These are phyloP conservation scores for Fomitopsis schrenkii DNA, from an alignment of 1,284 basidiomycete species.

Conservation along the genomic window DNA sequence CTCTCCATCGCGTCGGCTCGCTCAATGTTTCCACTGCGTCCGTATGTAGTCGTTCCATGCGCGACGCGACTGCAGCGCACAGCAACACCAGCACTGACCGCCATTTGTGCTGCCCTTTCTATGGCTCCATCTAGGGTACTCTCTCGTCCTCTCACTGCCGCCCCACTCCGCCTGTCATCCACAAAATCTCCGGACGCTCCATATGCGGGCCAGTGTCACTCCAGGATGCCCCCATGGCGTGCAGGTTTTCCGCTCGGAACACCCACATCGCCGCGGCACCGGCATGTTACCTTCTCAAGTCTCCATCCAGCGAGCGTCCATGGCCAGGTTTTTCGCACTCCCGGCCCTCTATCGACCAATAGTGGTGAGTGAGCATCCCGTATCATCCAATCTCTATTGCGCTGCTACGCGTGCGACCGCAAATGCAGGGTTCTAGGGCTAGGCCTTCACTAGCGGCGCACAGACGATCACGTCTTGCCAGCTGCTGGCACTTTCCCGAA, in stretches of 20 bases:
- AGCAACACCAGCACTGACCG: background rate
- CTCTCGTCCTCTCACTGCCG: background rate
- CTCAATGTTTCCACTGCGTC: no score
- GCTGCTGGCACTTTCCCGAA: background rate
- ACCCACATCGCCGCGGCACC: background rate
- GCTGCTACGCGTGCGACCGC: background rate
- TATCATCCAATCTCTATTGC: background rate
- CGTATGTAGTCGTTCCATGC: background rate
- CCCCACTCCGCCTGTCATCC: background rate
- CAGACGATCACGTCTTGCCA: background rate
- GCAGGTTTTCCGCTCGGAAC: background rate
- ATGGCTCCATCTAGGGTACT: no score
- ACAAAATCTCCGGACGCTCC: background rate
- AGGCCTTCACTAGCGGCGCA: background rate
- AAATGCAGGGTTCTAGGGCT: background rate
- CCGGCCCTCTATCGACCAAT: background rate
- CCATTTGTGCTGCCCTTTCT: background rate
- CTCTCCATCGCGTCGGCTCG: no score
- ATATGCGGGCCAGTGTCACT: background rate
- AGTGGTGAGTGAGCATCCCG: background rate
- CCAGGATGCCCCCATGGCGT: background rate
- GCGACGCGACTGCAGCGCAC: background rate
- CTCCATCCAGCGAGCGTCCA: no score
- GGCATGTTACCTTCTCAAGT: no score
- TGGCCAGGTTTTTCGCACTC: background rate